A percentile compares a stretch with the other conserved stretches of the same genome.
Conservation (phyloP, 768 basidiomycete species). For the Pleurotus tuber-regium region DNA sequence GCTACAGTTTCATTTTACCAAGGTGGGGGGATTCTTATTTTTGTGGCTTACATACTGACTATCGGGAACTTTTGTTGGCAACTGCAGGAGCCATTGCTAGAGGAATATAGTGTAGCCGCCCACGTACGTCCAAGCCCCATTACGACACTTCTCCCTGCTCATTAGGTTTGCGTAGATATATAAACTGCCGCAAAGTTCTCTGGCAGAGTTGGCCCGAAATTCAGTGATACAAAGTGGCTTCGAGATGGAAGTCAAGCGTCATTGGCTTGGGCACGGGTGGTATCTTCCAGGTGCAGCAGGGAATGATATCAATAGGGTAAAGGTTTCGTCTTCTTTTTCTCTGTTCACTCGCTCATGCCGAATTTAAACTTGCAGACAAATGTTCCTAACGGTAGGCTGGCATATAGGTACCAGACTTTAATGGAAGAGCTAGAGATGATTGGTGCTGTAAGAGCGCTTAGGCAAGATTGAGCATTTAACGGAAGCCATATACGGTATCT, state of each 20-base stretch:
- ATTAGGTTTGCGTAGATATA: conserved; percentile 65
- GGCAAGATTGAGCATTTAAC: no score
- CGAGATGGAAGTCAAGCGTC: conserved; percentile 97
- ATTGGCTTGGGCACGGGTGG: conserved; percentile 93
- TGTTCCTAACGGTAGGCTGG: conserved; percentile 87
- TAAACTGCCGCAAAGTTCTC: conserved; percentile 89
- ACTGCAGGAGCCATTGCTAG: conserved; percentile 93
- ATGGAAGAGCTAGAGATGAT: conserved; percentile 82
- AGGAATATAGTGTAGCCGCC: conserved; percentile 97
- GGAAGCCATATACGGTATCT: no score
- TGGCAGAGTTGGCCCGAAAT: conserved; percentile 98
- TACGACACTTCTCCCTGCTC: background rate
- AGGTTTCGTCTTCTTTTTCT: conserved; percentile 12
- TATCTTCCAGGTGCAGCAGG: conserved; percentile 91
- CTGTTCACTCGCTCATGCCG: conserved; percentile 5
- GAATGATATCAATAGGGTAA: conserved; percentile 93
- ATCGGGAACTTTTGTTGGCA: no score
- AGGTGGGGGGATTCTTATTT: conserved; percentile 59
- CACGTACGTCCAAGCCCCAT: conserved; percentile 54
- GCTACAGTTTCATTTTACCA: conserved; percentile 97
- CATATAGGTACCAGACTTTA: conserved; percentile 89
- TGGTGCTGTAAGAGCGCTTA: no score
- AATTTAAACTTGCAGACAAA: conserved; percentile 67
- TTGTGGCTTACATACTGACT: no score
- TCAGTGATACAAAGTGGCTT: conserved; percentile 96